These are phyloP conservation scores for Alternaria consortialis DNA, from an alignment of 2,329 filamentous ascomycete genomes.

Conservation along the genomic window DNA sequence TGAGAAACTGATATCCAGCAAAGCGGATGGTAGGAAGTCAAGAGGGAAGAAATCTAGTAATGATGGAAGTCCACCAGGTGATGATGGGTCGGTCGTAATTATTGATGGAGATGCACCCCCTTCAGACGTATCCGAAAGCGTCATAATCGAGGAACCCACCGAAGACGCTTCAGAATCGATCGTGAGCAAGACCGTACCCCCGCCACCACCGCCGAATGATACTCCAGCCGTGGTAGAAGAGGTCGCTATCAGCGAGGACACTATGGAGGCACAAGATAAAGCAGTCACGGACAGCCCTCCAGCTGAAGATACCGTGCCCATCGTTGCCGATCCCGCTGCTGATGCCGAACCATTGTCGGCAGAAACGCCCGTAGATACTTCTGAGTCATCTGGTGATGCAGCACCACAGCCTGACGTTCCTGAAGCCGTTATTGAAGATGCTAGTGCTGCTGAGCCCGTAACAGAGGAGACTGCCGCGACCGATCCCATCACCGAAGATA, in stretches of 20 bases:
- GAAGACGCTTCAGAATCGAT: constrained; percentile 10
- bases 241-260: neutral
- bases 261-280: neutral
- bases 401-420: neutral
- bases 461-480: neutral
- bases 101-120: constrained; percentile 5
- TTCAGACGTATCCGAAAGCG: constrained; percentile 23
- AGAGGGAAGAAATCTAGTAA: constrained; percentile 38
- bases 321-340: neutral
- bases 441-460: neutral
- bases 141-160: constrained; percentile 18
- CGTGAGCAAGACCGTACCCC: constrained; percentile 4
- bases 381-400: neutral
- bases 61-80: constrained; percentile 16
- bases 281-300: constrained; percentile 2
- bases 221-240: constrained; percentile 2
- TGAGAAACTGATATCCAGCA: constrained; percentile 38
- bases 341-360: constrained; percentile 1
- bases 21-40: constrained; percentile 33
- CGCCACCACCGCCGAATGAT: constrained; percentile 12
- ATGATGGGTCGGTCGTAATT: constrained; percentile 5
- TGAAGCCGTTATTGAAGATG: neutral
- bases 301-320: neutral
- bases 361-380: constrained; percentile 6
- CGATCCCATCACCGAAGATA: constrained; percentile 3